Evolutionary conservation across 306 rosid genomes (phyloP), one percentile per base, ranked within the genome.

Genomic region (Prunus mongolica): DNA sequence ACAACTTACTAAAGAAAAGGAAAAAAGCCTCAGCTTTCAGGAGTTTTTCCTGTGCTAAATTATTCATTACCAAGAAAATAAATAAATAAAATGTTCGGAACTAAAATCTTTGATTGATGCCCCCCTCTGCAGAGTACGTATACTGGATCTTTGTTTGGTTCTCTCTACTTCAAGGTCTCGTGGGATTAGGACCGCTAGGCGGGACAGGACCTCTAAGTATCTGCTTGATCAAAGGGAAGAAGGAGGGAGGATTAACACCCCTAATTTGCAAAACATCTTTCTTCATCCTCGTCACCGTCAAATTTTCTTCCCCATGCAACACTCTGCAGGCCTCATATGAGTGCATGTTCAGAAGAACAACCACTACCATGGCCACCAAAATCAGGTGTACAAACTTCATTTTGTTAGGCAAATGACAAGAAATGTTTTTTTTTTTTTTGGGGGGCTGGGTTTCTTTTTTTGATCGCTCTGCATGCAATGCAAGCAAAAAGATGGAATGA

Each of bases 261-360:
- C 44, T 38, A 7, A 38, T 38, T 38, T 20, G 76, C 41, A 38
- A 22, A 50, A 70, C 22, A 55, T 71, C 76, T 11, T 55, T 62
- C 44, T 62, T 62, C 67, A 62, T 62, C 65, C 13, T 24, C 13
- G 3, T 27, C 67, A 38, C 44, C 44, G 16, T 65, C 20, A 64
- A 34, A 0, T 9, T 18, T 19, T 18, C 24, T 32, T 65, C 69
- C 3, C 49, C 69, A 18, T 65, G 46, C 47, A 73, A 46, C 45
- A 73, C 69, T 38, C 77, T 73, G 60, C 57, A 24, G 11, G 77
- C 77, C 28, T 73, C 69, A 12, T 25, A 25, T 13, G 60, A 61
- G 6, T 73, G 60, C 69, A 73, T 28, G 69, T 46, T 61, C 46
- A 73, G 6, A 60, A 73, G 30, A 61, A 73, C 0, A 18, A 73